Evolutionary conservation across 2,329 filamentous ascomycete genomes (phyloP).

Genomic region (Xylariaceae sp.): DNA sequence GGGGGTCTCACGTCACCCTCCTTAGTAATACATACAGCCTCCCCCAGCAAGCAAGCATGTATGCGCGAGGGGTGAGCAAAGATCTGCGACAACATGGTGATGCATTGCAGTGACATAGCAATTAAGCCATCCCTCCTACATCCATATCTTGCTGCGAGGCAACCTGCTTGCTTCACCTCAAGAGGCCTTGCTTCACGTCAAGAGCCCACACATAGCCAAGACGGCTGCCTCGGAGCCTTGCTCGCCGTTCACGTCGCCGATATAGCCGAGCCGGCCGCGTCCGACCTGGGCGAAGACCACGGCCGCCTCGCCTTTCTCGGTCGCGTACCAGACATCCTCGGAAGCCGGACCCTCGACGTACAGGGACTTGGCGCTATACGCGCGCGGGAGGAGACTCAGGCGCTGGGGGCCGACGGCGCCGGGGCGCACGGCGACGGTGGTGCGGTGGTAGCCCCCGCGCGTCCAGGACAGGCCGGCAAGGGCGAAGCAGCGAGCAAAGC

Average conservation of each 20-base stretch:
- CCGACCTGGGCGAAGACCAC: background rate
- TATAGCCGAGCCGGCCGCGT: conserved; percentile 7
- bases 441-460: background rate
- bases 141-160: no score
- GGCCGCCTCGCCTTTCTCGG: background rate
- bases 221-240: conserved; percentile 22
- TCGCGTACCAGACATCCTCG: background rate
- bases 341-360: background rate
- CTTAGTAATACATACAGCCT: no score
- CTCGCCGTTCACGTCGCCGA: conserved; percentile 15
- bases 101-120: no score
- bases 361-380: background rate
- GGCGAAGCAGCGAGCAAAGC: background rate
- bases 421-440: background rate
- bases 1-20: no score
- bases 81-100: no score
- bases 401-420: background rate
- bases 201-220: background rate
- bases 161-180: no score
- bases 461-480: background rate
- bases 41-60: no score
- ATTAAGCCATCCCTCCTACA: no score
- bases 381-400: background rate
- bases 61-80: no score
- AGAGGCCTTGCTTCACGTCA: no score